Evolutionary conservation across 805 yeast genomes (phyloP), one percentile per base, ranked within the genome.

Genomic region (Wickerhamiella domercqiae): DNA sequence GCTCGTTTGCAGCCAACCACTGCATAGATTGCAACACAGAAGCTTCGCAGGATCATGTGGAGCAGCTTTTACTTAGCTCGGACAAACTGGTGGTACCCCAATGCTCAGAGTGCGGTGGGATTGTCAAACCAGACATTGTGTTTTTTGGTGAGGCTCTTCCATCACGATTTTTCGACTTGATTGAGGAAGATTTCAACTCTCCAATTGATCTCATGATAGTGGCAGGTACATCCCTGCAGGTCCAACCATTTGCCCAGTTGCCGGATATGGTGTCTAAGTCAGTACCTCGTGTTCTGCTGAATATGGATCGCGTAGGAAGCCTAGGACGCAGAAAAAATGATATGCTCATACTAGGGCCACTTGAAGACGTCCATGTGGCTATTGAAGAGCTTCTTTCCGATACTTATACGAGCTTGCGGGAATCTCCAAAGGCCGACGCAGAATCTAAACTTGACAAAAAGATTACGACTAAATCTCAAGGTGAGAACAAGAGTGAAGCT

Each of bases 101-200:
- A 7, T 87, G 96, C 59, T 45, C 51, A 13, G 50, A 61, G 14
- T 87, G 97, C 50, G 53, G 47, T 3, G 93, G 94, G 0, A 67
- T 73, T 21, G 81, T 90, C 20, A 87, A 87, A 52, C 98, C 97
- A 0, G 87, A 81, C 50, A 90, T 87, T 47, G 94, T 84, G 1
- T 87, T 87, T 51, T 90, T 84, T 60, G 97, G 97, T 3, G 98
- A 87, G 55, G 69, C 75, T 2, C 63, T 87, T 20, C 97, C 97
- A 0, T 49, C 48, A 1, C 60, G 62, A 39, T 81, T 84, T 50
- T 86, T 79, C 55, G 70, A 71, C 2, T 48, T 56, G 9, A 75
- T 90, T 79, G 87, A 78, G 3, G 45, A 54, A 11, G 79, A 73
- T 48, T 52, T 68, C 24, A 62, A 64, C 1, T 25, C 18, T 18